phyloP scores from a whole-genome alignment of 2,329 filamentous ascomycete genomes.

The Shiraia bambusicola region DNA sequence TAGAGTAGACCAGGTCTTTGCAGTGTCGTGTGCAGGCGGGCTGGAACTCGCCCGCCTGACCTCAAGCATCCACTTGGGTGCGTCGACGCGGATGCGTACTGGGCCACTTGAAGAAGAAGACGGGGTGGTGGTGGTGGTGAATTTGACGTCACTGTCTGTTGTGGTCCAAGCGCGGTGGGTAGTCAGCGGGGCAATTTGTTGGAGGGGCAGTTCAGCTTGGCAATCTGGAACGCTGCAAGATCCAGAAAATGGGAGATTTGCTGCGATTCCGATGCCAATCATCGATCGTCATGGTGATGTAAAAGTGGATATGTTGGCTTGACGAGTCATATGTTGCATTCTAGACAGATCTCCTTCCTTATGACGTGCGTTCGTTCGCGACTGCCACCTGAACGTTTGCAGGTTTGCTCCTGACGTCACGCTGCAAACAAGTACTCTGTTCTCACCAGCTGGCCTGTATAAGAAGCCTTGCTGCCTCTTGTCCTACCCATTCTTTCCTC shows the following conservation, averaged over 20 bases:
- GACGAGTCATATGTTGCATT: constrained; percentile 1
- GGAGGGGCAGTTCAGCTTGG: too few relatives aligned
- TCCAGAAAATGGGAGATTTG: constrained; percentile 5
- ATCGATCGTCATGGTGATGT: constrained; percentile 16
- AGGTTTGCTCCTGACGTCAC: constrained; percentile 1
- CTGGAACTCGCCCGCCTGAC: too few relatives aligned
- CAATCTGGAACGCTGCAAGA: constrained; percentile 7
- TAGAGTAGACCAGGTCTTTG: too few relatives aligned
- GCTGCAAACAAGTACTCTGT: neutral
- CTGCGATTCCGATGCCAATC: constrained; percentile 15
- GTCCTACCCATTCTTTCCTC: constrained; percentile 11
- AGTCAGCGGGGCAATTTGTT: neutral
- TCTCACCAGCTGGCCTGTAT: constrained; percentile 10
- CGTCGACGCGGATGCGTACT: too few relatives aligned
- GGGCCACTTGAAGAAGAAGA: too few relatives aligned
- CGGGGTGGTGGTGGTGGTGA: too few relatives aligned
- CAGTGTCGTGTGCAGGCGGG: too few relatives aligned
- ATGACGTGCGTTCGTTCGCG: constrained; percentile 1
- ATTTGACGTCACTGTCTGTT: too few relatives aligned
- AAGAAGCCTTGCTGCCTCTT: constrained; percentile 16
- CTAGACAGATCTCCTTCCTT: neutral
- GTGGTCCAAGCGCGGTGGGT: constrained; percentile 2
- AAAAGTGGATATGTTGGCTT: neutral
- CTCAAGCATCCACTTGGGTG: too few relatives aligned
- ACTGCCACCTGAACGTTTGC: neutral